Conservation (phyloP, 225 moss, liverwort and hornwort species). For the Pseudoscleropodium purum region DNA sequence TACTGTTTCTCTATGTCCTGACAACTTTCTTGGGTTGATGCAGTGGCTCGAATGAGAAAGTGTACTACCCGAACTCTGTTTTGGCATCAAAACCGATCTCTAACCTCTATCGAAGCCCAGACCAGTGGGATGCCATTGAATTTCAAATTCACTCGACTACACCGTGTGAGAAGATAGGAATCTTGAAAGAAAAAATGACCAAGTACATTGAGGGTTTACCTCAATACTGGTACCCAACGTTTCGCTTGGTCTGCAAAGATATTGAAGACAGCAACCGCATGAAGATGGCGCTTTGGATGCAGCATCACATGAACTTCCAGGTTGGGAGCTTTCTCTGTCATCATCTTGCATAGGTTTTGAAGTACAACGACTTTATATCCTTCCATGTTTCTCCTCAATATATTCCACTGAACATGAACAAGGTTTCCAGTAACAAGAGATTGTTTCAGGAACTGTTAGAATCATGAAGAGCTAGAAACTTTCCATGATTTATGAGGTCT, state of each 20-base stretch:
- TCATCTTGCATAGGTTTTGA: background rate
- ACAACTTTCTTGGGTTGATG: background rate
- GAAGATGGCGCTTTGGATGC: constrained; percentile 99
- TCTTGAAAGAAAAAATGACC: constrained; percentile 72
- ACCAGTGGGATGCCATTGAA: constrained; percentile 96
- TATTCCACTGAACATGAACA: background rate
- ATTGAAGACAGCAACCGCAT: constrained; percentile 92
- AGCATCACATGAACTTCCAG: constrained; percentile 97
- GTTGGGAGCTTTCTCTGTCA: constrained; percentile 15
- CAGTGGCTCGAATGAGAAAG: constrained; percentile 96
- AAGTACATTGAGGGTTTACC: constrained; percentile 92
- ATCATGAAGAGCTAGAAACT: background rate
- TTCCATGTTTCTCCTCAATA: background rate
- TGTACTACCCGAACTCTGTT: constrained; percentile 92
- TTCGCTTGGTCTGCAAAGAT: constrained; percentile 96
- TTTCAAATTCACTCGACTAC: constrained; percentile 93
- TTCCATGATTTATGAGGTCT: background rate
- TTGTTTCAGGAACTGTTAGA: background rate
- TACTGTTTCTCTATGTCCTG: background rate
- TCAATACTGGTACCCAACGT: constrained; percentile 94
- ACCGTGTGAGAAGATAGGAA: constrained; percentile 71
- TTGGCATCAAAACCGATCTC: constrained; percentile 91
- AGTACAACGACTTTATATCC: background rate
- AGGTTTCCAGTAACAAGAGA: background rate
- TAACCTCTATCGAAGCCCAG: constrained; percentile 90